phyloP scores from a whole-genome alignment of 192 early-diverging fungal genomes.

The Backusella psychrophila region DNA sequence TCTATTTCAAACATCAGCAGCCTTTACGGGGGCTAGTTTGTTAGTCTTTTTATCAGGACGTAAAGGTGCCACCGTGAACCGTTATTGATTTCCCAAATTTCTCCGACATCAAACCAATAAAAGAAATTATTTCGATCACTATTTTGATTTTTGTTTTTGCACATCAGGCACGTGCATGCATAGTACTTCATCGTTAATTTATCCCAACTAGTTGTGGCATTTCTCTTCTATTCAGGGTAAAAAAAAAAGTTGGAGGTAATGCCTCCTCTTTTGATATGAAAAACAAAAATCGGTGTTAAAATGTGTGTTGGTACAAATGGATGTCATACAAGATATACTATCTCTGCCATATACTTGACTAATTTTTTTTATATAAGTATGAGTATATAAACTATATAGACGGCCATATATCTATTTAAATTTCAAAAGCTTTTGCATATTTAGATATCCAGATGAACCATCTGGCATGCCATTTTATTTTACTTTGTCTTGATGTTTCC shows the following conservation, averaged over 20 bases:
- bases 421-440: neutral
- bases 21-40: neutral
- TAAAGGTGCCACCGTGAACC: neutral
- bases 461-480: neutral
- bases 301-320: constrained; percentile 5
- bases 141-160: constrained; percentile 2
- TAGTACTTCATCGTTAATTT: neutral
- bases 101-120: constrained; percentile 6
- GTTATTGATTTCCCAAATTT: neutral
- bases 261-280: neutral
- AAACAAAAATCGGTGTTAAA: neutral
- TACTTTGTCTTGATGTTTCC: neutral
- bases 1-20: neutral
- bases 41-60: neutral
- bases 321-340: neutral
- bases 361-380: neutral
- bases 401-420: neutral
- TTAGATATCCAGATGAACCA: neutral
- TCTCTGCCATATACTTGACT: neutral
- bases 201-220: neutral
- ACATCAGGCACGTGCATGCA: constrained; percentile 5
- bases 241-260: neutral
- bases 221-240: neutral
- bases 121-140: constrained; percentile 4
- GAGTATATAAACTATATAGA: neutral